Evolutionary conservation across 768 basidiomycete genomes (phyloP).

Genomic region (Lepiota subincarnata): DNA sequence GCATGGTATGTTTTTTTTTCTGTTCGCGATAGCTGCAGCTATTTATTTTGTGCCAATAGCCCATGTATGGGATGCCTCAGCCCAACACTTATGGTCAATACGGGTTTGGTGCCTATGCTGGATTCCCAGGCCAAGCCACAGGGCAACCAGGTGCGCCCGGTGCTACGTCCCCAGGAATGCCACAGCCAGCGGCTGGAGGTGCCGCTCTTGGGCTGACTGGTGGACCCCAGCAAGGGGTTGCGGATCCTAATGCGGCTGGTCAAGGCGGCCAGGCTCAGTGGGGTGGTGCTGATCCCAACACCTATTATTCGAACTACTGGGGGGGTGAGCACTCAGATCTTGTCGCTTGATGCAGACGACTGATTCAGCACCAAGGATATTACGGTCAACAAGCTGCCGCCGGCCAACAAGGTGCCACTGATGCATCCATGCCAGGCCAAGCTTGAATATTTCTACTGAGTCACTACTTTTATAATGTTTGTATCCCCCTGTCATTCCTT

Average conservation of each 20-base stretch:
- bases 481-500: constrained; percentile 23
- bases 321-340: constrained; percentile 50
- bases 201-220: constrained; percentile 52
- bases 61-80: constrained; percentile 90
- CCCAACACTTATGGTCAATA: constrained; percentile 76
- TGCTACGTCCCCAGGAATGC: constrained; percentile 56
- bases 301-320: constrained; percentile 82
- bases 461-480: constrained; percentile 18
- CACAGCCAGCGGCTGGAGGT: constrained; percentile 51
- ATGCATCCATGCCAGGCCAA: constrained; percentile 51
- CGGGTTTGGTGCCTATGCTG: constrained; percentile 70
- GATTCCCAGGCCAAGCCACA: constrained; percentile 58
- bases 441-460: constrained; percentile 24
- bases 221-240: constrained; percentile 52
- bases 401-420: constrained; percentile 54
- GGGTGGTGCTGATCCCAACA: constrained; percentile 67
- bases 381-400: constrained; percentile 69
- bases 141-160: constrained; percentile 44
- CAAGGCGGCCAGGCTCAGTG: constrained; percentile 72
- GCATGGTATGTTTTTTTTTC: constrained; percentile 54
- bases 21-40: neutral
- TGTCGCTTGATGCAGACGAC: constrained; percentile 1
- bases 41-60: constrained; percentile 35
- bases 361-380: constrained; percentile 50
- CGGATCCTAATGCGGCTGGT: constrained; percentile 49